A percentile compares a stretch with the other conserved stretches of the same genome.
phyloP scores from a whole-genome alignment of 208 protist species.

The Trypanosoma mega region DNA sequence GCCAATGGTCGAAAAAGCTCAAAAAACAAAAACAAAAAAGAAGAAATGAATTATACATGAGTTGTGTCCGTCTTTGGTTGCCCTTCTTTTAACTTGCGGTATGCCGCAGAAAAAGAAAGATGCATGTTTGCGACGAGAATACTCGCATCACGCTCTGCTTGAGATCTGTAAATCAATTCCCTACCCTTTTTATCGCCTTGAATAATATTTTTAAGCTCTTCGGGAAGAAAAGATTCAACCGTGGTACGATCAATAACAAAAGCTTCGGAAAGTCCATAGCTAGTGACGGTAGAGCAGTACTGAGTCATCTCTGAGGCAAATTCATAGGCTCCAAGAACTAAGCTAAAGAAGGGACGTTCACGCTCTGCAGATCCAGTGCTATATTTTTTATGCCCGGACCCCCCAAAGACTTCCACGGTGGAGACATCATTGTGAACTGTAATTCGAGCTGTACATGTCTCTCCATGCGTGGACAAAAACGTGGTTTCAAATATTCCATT shows the following conservation, averaged over 20 bases:
- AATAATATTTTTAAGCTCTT: constrained; percentile 48
- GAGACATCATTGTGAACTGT: constrained; percentile 9
- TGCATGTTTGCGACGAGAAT: constrained; percentile 40
- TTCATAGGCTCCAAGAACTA: constrained; percentile 79
- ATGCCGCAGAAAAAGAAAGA: constrained; percentile 51
- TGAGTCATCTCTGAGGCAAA: constrained; percentile 55
- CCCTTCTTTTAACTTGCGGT: constrained; percentile 37
- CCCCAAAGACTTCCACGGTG: constrained; percentile 14
- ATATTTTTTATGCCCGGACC: background rate
- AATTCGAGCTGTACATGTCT: constrained; percentile 37
- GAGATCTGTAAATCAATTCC: constrained; percentile 50
- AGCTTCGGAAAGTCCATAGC: constrained; percentile 75
- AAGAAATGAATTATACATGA: background rate
- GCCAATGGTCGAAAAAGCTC: too few species aligned
- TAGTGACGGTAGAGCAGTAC: constrained; percentile 70
- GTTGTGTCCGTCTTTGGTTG: constrained; percentile 21
- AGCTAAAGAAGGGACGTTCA: constrained; percentile 24
- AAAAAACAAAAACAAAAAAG: background rate
- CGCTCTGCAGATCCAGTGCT: background rate
- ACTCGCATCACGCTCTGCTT: constrained; percentile 43
- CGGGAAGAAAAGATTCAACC: constrained; percentile 49
- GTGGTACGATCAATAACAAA: constrained; percentile 54
- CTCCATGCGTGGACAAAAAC: constrained; percentile 40
- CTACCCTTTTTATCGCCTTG: constrained; percentile 35
- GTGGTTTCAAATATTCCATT: constrained; percentile 69